phyloP scores from a whole-genome alignment of 768 basidiomycete genomes.

The Russula earlei region DNA sequence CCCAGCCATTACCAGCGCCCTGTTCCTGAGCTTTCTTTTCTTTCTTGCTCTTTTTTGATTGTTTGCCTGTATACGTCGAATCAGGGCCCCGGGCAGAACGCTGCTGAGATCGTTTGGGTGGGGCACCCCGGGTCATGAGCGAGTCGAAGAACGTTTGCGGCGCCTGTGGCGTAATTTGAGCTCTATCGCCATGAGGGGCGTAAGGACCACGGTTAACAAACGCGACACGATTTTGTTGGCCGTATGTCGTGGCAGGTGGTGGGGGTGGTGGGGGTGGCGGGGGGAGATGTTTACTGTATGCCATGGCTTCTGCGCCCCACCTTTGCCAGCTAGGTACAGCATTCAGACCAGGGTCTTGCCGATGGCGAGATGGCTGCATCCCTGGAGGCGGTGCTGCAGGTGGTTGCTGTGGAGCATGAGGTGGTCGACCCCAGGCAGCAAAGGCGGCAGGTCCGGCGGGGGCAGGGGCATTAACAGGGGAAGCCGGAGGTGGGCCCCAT shows the following conservation, averaged over 20 bases:
- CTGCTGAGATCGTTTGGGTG: not conserved
- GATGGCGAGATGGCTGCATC: not conserved
- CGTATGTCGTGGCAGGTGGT: not conserved
- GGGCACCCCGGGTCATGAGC: constrained; percentile 5
- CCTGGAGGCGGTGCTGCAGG: not conserved
- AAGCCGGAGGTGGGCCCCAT: not conserved
- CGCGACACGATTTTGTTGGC: constrained; percentile 6
- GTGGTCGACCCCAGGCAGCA: not conserved
- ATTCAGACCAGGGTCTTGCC: not conserved
- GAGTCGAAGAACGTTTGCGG: constrained; percentile 13
- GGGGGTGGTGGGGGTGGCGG: not conserved
- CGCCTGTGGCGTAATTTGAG: constrained; percentile 1
- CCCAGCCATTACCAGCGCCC: not conserved
- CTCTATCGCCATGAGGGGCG: not conserved
- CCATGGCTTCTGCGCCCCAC: constrained; percentile 15
- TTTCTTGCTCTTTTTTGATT: constrained; percentile 9
- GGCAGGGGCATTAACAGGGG: not conserved
- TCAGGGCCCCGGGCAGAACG: not conserved
- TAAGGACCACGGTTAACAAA: constrained; percentile 9
- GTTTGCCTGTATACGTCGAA: not conserved
- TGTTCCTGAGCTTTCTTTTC: constrained; percentile 14
- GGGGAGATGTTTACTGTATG: not conserved
- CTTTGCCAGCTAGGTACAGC: constrained; percentile 1
- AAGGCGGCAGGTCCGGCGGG: not conserved
- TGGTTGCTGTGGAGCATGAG: not conserved